Evolutionary conservation across 306 rosid species (phyloP).

Genomic region (Vachellia pachyceras): DNA sequence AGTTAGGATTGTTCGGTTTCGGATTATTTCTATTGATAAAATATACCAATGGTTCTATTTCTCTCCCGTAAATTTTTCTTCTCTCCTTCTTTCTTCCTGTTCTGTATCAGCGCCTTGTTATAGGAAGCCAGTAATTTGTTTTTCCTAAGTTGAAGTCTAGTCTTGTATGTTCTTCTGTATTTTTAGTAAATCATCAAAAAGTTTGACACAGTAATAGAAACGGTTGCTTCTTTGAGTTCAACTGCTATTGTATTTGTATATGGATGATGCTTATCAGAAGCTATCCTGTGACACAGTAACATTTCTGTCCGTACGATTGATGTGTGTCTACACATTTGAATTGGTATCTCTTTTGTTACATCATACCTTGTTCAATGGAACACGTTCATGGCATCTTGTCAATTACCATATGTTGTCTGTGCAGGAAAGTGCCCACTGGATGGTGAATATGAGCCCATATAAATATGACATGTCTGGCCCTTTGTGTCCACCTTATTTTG

Average conservation of each 20-base stretch:
- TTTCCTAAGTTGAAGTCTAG: neutral
- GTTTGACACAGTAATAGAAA: slow-evolving; percentile 1
- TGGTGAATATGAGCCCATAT: slow-evolving; percentile 82
- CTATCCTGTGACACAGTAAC: neutral
- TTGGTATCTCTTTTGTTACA: slow-evolving; percentile 7
- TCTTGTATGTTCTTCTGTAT: slow-evolving; percentile 6
- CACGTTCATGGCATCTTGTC: no score
- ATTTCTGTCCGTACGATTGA: neutral
- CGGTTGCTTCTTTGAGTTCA: slow-evolving; percentile 13
- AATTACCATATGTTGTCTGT: no score
- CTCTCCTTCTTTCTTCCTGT: neutral
- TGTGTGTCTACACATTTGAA: neutral
- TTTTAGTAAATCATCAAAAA: slow-evolving; percentile 17
- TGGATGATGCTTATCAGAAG: slow-evolving; percentile 4
- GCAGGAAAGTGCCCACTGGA: slow-evolving; percentile 87
- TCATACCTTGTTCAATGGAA: slow-evolving; percentile 9
- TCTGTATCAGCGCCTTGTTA: slow-evolving; percentile 24
- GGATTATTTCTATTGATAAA: neutral
- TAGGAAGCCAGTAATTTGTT: slow-evolving; percentile 26
- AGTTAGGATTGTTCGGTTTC: neutral
- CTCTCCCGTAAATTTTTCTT: neutral
- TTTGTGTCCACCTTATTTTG: slow-evolving; percentile 67
- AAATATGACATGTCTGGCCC: slow-evolving; percentile 71
- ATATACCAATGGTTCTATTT: neutral
- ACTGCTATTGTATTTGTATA: slow-evolving; percentile 3